Evolutionary conservation across 1,284 basidiomycete genomes (phyloP), one percentile per base, ranked within the genome.

Genomic region (Takashimella tepidaria): DNA sequence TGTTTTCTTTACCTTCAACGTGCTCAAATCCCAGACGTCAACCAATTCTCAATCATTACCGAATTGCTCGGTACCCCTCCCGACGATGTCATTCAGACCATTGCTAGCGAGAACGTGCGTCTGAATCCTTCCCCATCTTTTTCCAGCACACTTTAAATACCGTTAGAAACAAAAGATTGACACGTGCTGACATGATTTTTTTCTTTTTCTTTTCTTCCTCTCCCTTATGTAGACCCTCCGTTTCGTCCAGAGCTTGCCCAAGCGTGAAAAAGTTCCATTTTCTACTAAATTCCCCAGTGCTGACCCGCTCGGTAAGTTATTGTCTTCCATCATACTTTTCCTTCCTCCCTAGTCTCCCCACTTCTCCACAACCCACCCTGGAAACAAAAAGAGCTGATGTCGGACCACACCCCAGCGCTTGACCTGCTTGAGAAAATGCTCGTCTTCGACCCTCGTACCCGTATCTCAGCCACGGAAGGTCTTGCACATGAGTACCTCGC

Each of bases 11-110:
- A n/a, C n/a, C n/a, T n/a, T n/a, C n/a, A n/a, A n/a, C n/a, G n/a
- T n/a, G n/a, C n/a, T n/a, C n/a, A n/a, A n/a, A 20, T 47, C n/a
- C 5, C 70, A 93, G 92, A 98, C 76, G 96, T 98, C 66, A 96
- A 99, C 79, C 95, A 99, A 76, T 98, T 99, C 78, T 97, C 92
- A 40, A 98, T 99, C 78, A 99, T 99, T 79, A 98, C 95, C 48
- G 96, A 99, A 76, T 79, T 98, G 19, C 81, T 99, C 51, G 96
- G 95, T 55, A 98, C 96, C 20, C 95, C 95, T 45, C 92, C 95
- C 16, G 93, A 98, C 81, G 95, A 98, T 80, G 96, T 98, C 76
- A 98, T 99, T 68, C 87, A 96, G 78, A 98, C 95, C 49, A 98
- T 98, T 70, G 91, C 89, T 58, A 92, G 89, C 69, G 95, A 98